A percentile compares a stretch with the other conserved stretches of the same genome.
Conservation (phyloP, 768 basidiomycete genomes). For the Cantharellus anzutake region DNA sequence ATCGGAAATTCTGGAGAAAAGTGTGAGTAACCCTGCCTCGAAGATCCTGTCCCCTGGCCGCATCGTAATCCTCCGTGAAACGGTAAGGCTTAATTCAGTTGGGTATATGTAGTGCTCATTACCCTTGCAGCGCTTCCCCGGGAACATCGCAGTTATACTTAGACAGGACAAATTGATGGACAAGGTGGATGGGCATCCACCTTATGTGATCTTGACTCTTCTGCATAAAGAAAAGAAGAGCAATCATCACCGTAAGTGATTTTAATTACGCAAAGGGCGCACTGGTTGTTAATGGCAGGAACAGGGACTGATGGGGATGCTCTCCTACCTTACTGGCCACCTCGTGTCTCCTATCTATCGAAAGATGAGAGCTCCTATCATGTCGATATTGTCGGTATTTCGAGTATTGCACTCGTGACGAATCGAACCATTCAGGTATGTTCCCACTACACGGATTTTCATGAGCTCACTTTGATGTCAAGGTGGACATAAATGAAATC, state of each 20-base stretch:
- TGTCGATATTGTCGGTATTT: constrained; percentile 39
- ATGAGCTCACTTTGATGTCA: not conserved
- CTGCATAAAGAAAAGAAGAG: constrained; percentile 45
- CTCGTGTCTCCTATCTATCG: constrained; percentile 27
- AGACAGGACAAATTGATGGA: constrained; percentile 37
- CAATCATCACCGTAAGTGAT: constrained; percentile 12
- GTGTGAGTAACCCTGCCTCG: constrained; percentile 39
- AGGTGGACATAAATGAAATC: constrained; percentile 58
- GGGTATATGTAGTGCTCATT: not conserved
- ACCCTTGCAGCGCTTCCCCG: constrained; percentile 48
- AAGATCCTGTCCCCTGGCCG: constrained; percentile 57
- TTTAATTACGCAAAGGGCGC: not conserved
- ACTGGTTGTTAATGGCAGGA: not conserved
- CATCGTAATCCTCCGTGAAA: constrained; percentile 65
- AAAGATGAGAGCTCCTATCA: constrained; percentile 46
- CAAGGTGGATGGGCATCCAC: constrained; percentile 29
- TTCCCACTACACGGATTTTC: not conserved
- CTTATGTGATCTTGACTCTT: constrained; percentile 52
- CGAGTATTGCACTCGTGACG: constrained; percentile 61
- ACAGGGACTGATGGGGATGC: constrained; percentile 38
- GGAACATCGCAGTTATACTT: constrained; percentile 50
- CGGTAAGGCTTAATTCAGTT: constrained; percentile 27
- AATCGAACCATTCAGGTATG: constrained; percentile 48
- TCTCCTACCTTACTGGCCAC: constrained; percentile 66
- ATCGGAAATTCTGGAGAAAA: constrained; percentile 39